phyloP scores from a whole-genome alignment of 805 yeast species.

The Saccharomycopsis fermentans region DNA sequence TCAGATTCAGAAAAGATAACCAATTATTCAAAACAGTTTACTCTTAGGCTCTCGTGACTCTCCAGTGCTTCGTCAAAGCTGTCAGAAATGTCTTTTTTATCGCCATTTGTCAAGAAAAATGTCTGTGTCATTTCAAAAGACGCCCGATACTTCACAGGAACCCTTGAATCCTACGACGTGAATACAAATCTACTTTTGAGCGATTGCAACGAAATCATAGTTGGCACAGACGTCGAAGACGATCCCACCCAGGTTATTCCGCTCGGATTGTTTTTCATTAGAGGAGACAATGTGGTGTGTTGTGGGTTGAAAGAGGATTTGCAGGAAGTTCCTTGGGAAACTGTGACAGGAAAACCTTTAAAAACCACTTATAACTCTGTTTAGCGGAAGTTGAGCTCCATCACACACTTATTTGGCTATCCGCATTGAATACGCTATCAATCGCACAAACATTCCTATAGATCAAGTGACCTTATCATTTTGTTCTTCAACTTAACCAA shows the following conservation, averaged over 20 bases:
- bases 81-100: constrained; percentile 12
- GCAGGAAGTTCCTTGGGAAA: constrained; percentile 29
- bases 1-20: no score
- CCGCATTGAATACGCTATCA: background rate
- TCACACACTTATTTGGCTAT: no score
- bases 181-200: constrained; percentile 33
- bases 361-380: constrained; percentile 4
- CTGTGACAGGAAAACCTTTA: constrained; percentile 18
- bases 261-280: constrained; percentile 33
- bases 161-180: constrained; percentile 29
- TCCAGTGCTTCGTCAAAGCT: no score
- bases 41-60: no score
- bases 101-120: constrained; percentile 17
- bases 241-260: constrained; percentile 27
- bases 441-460: background rate
- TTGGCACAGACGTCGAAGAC: constrained; percentile 22
- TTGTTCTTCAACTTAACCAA: background rate
- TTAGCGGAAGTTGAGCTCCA: background rate
- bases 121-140: constrained; percentile 28
- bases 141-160: constrained; percentile 25
- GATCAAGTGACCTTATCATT: background rate
- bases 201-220: constrained; percentile 30
- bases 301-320: constrained; percentile 32
- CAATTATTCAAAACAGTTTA: no score
- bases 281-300: constrained; percentile 38